Evolutionary conservation across 2,329 filamentous ascomycete genomes (phyloP).

Genomic region (Torrubiellomyces zombiae): DNA sequence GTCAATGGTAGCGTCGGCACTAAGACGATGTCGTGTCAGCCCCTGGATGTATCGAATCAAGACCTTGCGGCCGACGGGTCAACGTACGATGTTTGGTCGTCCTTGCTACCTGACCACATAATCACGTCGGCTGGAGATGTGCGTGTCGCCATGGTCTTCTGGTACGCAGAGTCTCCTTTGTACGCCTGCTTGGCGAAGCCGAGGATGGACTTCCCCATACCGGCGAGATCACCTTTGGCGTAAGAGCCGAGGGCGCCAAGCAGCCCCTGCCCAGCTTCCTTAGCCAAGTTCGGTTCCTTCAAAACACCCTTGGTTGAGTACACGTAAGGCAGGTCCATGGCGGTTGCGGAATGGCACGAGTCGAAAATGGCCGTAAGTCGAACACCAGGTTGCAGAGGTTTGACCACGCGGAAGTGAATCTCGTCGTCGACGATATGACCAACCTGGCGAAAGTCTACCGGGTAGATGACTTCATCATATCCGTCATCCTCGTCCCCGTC

Average conservation of each 20-base stretch:
- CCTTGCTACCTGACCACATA: constrained; percentile 96
- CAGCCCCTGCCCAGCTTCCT: constrained; percentile 59
- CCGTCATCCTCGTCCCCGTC: constrained; percentile 67
- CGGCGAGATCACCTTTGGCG: constrained; percentile 64
- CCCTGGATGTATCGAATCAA: no score
- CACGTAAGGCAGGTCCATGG: constrained; percentile 61
- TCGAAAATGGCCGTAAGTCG: constrained; percentile 72
- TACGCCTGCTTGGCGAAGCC: constrained; percentile 79
- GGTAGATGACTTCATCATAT: constrained; percentile 65
- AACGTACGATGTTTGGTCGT: constrained; percentile 67
- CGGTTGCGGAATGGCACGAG: constrained; percentile 65
- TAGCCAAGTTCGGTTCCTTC: constrained; percentile 68
- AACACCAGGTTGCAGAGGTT: constrained; percentile 63
- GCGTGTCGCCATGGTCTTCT: constrained; percentile 72
- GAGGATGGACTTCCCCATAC: constrained; percentile 67
- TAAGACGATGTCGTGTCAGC: no score
- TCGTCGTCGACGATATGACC: constrained; percentile 67
- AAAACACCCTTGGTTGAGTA: constrained; percentile 67
- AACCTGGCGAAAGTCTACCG: constrained; percentile 52
- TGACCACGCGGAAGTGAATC: constrained; percentile 64
- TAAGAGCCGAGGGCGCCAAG: constrained; percentile 62
- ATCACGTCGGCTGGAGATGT: constrained; percentile 90
- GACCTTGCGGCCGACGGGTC: no score
- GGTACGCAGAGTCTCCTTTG: constrained; percentile 58
- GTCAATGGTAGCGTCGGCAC: constrained; percentile 76